A percentile compares a stretch with the other conserved stretches of the same genome.
phyloP scores from a whole-genome alignment of 805 yeast genomes.

The Yarrowia divulgata region DNA sequence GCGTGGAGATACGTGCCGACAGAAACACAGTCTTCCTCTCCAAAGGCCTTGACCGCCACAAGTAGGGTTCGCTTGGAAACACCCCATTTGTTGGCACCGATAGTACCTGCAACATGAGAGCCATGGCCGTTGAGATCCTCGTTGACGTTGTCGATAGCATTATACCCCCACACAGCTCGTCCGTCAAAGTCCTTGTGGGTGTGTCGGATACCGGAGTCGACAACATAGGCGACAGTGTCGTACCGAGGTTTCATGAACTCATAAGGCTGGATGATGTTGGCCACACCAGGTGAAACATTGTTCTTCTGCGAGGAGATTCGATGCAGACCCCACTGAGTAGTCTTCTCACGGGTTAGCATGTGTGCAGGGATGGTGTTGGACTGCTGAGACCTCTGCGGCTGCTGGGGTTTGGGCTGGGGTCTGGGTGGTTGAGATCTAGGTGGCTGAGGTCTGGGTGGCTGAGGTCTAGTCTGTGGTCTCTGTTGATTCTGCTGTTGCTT shows the following conservation, averaged over 20 bases:
- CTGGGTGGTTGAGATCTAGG: neutral
- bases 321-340: constrained; percentile 77
- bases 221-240: constrained; percentile 56
- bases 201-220: constrained; percentile 63
- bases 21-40: constrained; percentile 62
- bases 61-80: constrained; percentile 59
- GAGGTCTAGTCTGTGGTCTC: neutral
- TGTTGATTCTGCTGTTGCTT: neutral
- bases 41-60: constrained; percentile 64
- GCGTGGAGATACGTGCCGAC: constrained; percentile 63
- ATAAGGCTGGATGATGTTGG: constrained; percentile 62
- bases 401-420: neutral
- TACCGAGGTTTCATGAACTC: constrained; percentile 60
- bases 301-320: constrained; percentile 81
- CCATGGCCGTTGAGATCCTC: constrained; percentile 65
- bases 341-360: constrained; percentile 57
- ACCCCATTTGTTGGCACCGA: constrained; percentile 61
- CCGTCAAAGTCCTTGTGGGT: constrained; percentile 63
- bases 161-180: constrained; percentile 64
- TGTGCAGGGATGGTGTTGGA: neutral
- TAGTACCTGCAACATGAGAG: constrained; percentile 68
- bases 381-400: constrained; percentile 5
- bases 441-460: neutral
- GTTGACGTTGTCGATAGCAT: constrained; percentile 53
- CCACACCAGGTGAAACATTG: constrained; percentile 49